A percentile compares a stretch with the other conserved stretches of the same genome.
Evolutionary conservation across 306 rosid species (phyloP).

Genomic region (Astragalus glycyphyllos): DNA sequence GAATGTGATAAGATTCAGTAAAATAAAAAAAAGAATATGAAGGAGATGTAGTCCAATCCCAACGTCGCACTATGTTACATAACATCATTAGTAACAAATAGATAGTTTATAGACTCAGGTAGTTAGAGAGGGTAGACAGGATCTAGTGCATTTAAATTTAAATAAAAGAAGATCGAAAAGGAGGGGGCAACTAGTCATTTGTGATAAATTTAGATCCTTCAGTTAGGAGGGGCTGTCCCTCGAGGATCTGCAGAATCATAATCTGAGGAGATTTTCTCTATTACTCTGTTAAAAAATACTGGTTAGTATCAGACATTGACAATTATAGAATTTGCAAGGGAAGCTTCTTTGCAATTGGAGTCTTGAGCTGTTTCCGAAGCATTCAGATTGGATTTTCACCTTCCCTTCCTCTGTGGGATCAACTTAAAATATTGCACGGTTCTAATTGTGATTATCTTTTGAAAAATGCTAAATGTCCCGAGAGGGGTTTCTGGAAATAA

Average conservation of each 20-base stretch:
- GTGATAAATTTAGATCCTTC: not conserved
- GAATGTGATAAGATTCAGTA: not conserved
- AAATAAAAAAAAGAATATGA: slow-evolving; percentile 5
- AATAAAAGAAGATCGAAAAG: not conserved
- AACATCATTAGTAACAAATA: not conserved
- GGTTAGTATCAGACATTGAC: not conserved
- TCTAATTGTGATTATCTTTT: slow-evolving; percentile 21
- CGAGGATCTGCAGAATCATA: not conserved
- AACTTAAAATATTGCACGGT: slow-evolving; percentile 15
- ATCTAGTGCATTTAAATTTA: not conserved
- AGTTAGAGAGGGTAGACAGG: slow-evolving; percentile 6
- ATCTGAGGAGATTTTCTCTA: not conserved
- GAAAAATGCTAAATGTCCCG: not conserved
- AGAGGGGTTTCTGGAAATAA: too few species aligned
- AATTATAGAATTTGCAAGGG: slow-evolving; percentile 16
- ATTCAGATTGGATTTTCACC: slow-evolving; percentile 19
- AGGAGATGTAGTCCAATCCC: slow-evolving; percentile 1
- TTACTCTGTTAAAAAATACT: not conserved
- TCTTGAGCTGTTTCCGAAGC: slow-evolving; percentile 15
- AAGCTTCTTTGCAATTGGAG: slow-evolving; percentile 14
- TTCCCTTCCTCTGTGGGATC: slow-evolving; percentile 21
- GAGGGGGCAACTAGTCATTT: not conserved
- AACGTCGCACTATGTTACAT: not conserved
- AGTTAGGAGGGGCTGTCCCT: not conserved
- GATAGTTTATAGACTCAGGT: not conserved